phyloP scores from a whole-genome alignment of 768 basidiomycete species.

The Trametopsis cervina region DNA sequence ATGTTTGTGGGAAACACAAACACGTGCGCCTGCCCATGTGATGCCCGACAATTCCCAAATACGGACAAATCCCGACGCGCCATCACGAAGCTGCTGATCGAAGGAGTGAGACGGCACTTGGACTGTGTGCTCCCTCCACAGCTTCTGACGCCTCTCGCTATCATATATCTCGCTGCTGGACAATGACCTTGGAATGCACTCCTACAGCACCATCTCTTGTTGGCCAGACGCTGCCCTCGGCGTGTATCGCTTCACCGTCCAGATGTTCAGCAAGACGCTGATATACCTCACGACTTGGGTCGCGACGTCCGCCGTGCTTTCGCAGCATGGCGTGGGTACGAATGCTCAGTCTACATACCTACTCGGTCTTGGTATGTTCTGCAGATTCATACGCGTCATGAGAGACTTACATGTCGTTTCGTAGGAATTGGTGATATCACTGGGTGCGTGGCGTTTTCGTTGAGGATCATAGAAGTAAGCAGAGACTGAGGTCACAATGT shows the following conservation, averaged over 20 bases:
- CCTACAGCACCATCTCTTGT: conserved; percentile 4
- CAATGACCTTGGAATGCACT: conserved; percentile 7
- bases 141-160: no score
- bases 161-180: no score
- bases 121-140: no score
- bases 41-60: no score
- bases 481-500: conserved; percentile 11
- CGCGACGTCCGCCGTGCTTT: conserved; percentile 6
- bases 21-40: no score
- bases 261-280: conserved; percentile 6
- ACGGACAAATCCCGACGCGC: no score
- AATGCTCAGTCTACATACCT: conserved; percentile 12
- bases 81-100: no score
- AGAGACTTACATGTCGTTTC: neutral
- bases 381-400: neutral
- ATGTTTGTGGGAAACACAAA: no score
- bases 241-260: neutral
- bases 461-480: no score
- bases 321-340: conserved; percentile 1
- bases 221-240: conserved; percentile 1
- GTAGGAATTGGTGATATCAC: conserved; percentile 70
- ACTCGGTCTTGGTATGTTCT: conserved; percentile 12
- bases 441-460: conserved; percentile 34
- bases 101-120: no score
- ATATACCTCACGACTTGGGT: conserved; percentile 10